Evolutionary conservation across 1,139 yeast species (phyloP).

Genomic region (Saccharomyces hybrid): DNA sequence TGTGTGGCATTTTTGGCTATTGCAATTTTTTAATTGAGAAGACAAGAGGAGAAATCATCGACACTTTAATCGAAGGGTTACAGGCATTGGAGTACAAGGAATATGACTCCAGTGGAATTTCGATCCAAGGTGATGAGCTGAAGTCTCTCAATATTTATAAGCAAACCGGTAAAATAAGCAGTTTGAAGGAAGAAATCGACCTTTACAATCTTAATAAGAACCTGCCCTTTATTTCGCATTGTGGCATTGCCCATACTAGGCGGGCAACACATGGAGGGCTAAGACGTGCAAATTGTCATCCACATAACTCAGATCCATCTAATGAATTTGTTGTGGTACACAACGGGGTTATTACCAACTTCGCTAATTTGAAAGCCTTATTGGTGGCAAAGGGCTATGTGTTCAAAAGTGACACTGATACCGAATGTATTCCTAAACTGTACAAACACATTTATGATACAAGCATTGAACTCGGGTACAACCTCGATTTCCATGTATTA

Average conservation of each 20-base stretch:
- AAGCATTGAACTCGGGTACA: slow-evolving; percentile 56
- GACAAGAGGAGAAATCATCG: slow-evolving; percentile 85
- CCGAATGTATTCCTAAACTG: slow-evolving; percentile 94
- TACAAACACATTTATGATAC: slow-evolving; percentile 86
- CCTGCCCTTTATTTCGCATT: slow-evolving; percentile 72
- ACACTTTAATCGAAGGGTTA: slow-evolving; percentile 83
- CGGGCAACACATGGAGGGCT: slow-evolving; percentile 99
- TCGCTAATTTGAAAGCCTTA: slow-evolving; percentile 79
- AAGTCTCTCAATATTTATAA: slow-evolving; percentile 64
- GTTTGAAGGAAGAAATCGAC: slow-evolving; percentile 63
- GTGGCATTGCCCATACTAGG: slow-evolving; percentile 97
- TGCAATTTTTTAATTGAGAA: slow-evolving; percentile 91
- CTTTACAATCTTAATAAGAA: slow-evolving; percentile 47
- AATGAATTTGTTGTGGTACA: slow-evolving; percentile 91
- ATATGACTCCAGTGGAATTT: slow-evolving; percentile 94
- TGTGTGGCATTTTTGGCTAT: slow-evolving; percentile 97
- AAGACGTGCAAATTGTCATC: slow-evolving; percentile 80
- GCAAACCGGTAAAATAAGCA: slow-evolving; percentile 86
- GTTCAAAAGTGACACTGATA: slow-evolving; percentile 93
- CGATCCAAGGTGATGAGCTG: slow-evolving; percentile 77
- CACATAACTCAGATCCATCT: slow-evolving; percentile 78
- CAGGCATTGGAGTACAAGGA: slow-evolving; percentile 96
- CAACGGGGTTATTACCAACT: slow-evolving; percentile 97
- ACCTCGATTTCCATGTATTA: slow-evolving; percentile 80
- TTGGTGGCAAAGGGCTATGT: slow-evolving; percentile 68